Base-by-base conservation (phyloP, 2,329 filamentous ascomycete genomes). In the Pyrenophora teres region DNA sequence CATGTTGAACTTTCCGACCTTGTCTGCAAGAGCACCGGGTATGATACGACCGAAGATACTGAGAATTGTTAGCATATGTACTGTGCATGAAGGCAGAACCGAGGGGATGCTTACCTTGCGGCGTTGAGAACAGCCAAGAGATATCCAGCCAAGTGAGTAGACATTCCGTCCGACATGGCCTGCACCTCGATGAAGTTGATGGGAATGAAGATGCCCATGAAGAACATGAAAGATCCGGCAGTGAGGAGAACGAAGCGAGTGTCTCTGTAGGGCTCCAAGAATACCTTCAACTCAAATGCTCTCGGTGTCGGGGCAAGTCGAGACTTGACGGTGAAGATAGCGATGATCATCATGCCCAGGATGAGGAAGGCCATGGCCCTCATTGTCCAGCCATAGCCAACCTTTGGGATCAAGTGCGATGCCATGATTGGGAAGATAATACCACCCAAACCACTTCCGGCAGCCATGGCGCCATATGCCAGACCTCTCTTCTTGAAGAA, bases 151-250 rank as follows among this genome's bases (percentile, higher is more conserved):
- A 86, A 71, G 12, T 69, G 60, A 0, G 56, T 35, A 0, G 74
- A 75, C 75, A 85, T 82, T 33, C 81, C 81, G 40, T 74, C 59
- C 3, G 64, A 57, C 40, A 76, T 62, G 0, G 80, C 82, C 54
- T 81, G 64, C 1, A 77, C 59, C 32, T 78, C 74, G 46, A 81
- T 69, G 62, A 78, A 85, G 56, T 72, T 71, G 48, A 72, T 66
- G 3, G 83, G 82, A 13, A 84, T 63, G 67, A 88, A 83, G 57
- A 89, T 83, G 69, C 80, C 81, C 59, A 87, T 73, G 69, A 87
- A 86, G 53, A 78, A 76, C 16, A 75, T 79, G 81, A 74, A 85
- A 80, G 65, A 85, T 67, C 70, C 85, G 3, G 70, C 66, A 5
- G 72, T 50, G 6, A 74, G 63, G 50, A 79, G 71, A 32, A 74